These are phyloP conservation scores for Colletotrichum sp. DNA, from an alignment of 2,329 filamentous ascomycete species.

Conservation along the genomic window DNA sequence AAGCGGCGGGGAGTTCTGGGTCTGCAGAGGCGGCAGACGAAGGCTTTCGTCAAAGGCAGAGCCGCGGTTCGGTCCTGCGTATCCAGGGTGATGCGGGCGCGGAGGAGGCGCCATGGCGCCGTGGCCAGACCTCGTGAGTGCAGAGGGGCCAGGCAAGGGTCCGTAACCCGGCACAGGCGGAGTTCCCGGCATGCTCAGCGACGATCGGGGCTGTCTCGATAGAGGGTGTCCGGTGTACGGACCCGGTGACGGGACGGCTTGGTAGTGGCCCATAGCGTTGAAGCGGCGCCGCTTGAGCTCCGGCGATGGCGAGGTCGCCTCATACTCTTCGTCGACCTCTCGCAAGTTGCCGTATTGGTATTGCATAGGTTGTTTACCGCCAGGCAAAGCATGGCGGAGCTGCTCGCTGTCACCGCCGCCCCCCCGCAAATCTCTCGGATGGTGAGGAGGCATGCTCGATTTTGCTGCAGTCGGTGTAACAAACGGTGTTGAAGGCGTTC, in stretches of 20 bases:
- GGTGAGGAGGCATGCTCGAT: constrained; percentile 21
- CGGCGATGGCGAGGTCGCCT: constrained; percentile 49
- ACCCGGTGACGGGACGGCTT: constrained; percentile 24
- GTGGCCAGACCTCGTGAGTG: constrained; percentile 12
- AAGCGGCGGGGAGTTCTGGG: constrained; percentile 33
- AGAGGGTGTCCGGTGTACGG: constrained; percentile 13
- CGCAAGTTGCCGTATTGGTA: constrained; percentile 22
- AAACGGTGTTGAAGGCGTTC: constrained; percentile 60
- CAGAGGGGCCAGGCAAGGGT: constrained; percentile 27
- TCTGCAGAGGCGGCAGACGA: constrained; percentile 59
- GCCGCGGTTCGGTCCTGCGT: constrained; percentile 33
- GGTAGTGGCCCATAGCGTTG: constrained; percentile 46
- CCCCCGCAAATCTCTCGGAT: constrained; percentile 3
- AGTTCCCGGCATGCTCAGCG: constrained; percentile 26
- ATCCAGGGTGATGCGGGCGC: constrained; percentile 44
- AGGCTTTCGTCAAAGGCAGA: constrained; percentile 56
- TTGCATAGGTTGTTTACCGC: constrained; percentile 12
- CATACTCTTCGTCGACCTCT: constrained; percentile 40
- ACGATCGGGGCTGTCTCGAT: constrained; percentile 14
- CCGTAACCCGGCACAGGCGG: constrained; percentile 30
- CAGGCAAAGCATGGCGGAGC: constrained; percentile 8
- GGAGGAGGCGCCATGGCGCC: constrained; percentile 62
- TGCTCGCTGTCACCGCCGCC: constrained; percentile 10
- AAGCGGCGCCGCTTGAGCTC: constrained; percentile 70
- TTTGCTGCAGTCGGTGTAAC: constrained; percentile 38